phyloP scores from a whole-genome alignment of 2,329 filamentous ascomycete species.

The Diaporthe nobilis region DNA sequence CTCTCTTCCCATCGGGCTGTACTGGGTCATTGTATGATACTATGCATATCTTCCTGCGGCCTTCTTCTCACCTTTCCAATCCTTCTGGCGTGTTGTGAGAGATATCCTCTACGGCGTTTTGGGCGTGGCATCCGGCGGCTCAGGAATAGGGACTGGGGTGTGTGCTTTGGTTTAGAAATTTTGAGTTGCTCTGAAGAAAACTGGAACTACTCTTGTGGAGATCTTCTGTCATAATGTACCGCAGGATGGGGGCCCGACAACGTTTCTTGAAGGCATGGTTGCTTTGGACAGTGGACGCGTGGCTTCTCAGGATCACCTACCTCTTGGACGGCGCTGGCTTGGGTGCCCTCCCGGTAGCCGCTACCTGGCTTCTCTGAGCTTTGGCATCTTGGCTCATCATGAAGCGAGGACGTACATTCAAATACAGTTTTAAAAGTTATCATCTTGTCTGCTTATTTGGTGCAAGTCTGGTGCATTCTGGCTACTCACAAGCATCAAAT shows the following conservation, averaged over 20 bases:
- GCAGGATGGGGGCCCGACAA: not conserved
- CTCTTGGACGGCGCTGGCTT: not conserved
- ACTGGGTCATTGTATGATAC: slow-evolving; percentile 39
- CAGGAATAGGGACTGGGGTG: slow-evolving; percentile 27
- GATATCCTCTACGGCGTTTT: slow-evolving; percentile 43
- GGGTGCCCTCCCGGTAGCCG: not conserved
- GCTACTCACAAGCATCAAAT: no score
- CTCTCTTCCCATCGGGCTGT: slow-evolving; percentile 27
- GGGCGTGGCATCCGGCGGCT: slow-evolving; percentile 38
- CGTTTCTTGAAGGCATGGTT: not conserved
- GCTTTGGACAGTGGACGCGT: not conserved
- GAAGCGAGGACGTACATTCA: slow-evolving; percentile 9
- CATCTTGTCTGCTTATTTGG: not conserved
- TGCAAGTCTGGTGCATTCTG: not conserved
- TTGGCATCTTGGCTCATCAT: not conserved
- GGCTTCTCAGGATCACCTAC: not conserved
- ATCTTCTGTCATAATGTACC: slow-evolving; percentile 22
- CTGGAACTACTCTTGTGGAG: slow-evolving; percentile 2
- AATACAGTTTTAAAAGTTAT: slow-evolving; percentile 25
- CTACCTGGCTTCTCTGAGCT: slow-evolving; percentile 8
- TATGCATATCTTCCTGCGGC: slow-evolving; percentile 39
- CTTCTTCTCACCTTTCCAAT: slow-evolving; percentile 39
- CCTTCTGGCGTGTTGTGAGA: slow-evolving; percentile 40
- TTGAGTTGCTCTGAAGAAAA: slow-evolving; percentile 23
- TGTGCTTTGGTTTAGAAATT: slow-evolving; percentile 30